Base-by-base conservation (phyloP, 371 early-diverging fungal species). In the Massospora cicadina region DNA sequence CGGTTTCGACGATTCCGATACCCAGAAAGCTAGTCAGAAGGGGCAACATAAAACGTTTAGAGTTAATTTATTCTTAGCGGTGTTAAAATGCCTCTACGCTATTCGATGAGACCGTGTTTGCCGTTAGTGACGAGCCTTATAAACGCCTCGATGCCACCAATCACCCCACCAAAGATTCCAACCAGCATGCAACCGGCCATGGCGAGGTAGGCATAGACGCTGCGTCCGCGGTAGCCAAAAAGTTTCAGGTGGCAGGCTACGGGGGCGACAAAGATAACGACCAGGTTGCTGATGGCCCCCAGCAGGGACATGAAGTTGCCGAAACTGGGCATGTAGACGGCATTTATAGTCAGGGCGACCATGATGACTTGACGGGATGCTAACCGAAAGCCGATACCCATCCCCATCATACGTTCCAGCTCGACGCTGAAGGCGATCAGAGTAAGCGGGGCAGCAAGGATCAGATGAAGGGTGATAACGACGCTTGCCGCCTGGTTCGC, bases 241-340 rank as follows among this genome's bases (percentile, higher is more conserved):
- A 93, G 73, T 63, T 82, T 79, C 43, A 84, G 70, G 71, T 91
- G 87, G 69, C 83, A 89, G 21, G 84, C 67, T 21, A 91, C 79
- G 0, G 93, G 93, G 69, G 90, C 79, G 25, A 91, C 82, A 70
- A 91, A 90, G 27, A 88, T 86, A 33, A 89, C 75, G 67, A 80
- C 72, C 61, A 84, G 85, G 63, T 84, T 87, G 31, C 85, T 79
- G 55, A 91, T 70, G 0, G 90, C 85, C 29, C 93, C 93, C 32
- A 93, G 69, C 25, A 93, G 73, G 13, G 87, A 79, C 86, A 91
- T 88, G 61, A 90, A 76, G 68, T 83, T 80, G 58, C 81, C 82
- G 73, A 93, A 90, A 72, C 80, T 83, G 23, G 91, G 88, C 12
- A 93, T 77, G 59, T 78, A 71, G 65, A 87, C 72, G 0, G 89